A percentile compares a stretch with the other conserved stretches of the same genome.
These are phyloP conservation scores for Metschnikowia vanudenii DNA, from an alignment of 805 yeast species.

Conservation along the genomic window DNA sequence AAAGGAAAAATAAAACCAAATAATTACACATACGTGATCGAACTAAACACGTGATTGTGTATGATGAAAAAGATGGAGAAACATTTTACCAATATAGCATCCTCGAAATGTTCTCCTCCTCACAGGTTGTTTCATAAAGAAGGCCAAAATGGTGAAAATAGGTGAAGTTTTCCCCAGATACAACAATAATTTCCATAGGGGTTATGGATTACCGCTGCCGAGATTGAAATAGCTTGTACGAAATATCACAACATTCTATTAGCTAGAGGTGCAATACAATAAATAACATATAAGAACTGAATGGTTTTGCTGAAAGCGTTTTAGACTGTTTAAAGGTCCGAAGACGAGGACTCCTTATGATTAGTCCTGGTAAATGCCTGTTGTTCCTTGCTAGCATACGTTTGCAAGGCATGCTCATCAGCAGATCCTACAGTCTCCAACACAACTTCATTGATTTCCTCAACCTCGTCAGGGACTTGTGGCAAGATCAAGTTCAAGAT, in stretches of 20 bases:
- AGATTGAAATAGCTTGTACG: neutral
- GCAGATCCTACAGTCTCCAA: conserved; percentile 22
- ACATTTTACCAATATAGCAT: too few relatives aligned
- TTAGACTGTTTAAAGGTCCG: conserved; percentile 5
- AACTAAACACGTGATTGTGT: too few relatives aligned
- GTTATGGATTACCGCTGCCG: too few relatives aligned
- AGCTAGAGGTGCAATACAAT: neutral
- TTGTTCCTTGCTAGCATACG: conserved; percentile 18
- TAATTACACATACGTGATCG: too few relatives aligned
- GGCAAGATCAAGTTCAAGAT: conserved; percentile 21
- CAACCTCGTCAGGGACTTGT: conserved; percentile 19
- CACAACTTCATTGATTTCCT: conserved; percentile 21
- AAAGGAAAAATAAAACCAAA: too few relatives aligned
- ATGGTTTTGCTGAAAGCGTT: neutral
- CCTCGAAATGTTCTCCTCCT: too few relatives aligned
- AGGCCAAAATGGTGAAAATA: too few relatives aligned
- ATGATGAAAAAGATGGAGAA: too few relatives aligned
- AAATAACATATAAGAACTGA: neutral
- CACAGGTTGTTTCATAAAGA: too few relatives aligned
- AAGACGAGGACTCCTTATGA: conserved; percentile 11
- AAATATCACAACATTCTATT: neutral
- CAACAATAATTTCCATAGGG: too few relatives aligned
- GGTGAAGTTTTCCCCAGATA: too few relatives aligned
- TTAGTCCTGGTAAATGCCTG: conserved; percentile 9
- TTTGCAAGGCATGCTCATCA: conserved; percentile 17